Evolutionary conservation across 768 basidiomycete genomes (phyloP).

Genomic region (Tulasnella sp.): DNA sequence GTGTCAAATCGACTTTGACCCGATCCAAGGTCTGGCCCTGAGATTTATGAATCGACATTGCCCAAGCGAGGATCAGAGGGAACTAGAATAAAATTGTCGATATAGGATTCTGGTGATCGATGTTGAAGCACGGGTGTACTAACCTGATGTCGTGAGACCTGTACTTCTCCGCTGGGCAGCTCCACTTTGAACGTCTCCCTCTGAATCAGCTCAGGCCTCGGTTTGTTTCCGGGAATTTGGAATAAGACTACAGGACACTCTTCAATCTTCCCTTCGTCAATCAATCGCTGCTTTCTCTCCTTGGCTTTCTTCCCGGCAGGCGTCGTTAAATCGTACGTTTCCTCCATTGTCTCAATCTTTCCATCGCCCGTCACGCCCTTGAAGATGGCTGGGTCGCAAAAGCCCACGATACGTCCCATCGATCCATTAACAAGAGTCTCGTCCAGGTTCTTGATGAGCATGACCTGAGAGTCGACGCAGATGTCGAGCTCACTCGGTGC

Average conservation of each 20-base stretch:
- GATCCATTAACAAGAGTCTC: slow-evolving; percentile 89
- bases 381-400: slow-evolving; percentile 44
- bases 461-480: slow-evolving; percentile 70
- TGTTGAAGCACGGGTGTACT: slow-evolving; percentile 19
- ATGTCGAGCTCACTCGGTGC: slow-evolving; percentile 60
- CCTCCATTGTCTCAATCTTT: slow-evolving; percentile 25
- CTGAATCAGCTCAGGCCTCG: slow-evolving; percentile 44
- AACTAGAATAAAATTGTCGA: slow-evolving; percentile 35
- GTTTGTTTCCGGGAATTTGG: slow-evolving; percentile 35
- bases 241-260: slow-evolving; percentile 55
- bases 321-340: slow-evolving; percentile 14
- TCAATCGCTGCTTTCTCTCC: slow-evolving; percentile 18
- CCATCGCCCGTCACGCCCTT: slow-evolving; percentile 28
- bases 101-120: not conserved
- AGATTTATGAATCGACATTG: slow-evolving; percentile 97
- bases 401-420: slow-evolving; percentile 74
- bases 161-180: slow-evolving; percentile 73
- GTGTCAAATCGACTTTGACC: slow-evolving; percentile 86
- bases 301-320: slow-evolving; percentile 16
- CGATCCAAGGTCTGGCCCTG: slow-evolving; percentile 94
- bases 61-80: slow-evolving; percentile 86
- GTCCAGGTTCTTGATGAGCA: slow-evolving; percentile 92
- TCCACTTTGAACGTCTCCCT: slow-evolving; percentile 81
- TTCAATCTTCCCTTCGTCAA: slow-evolving; percentile 23
- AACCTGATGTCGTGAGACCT: slow-evolving; percentile 71